These are phyloP conservation scores for Penicillium rolfsii DNA, from an alignment of 2,329 filamentous ascomycete species.

Conservation along the genomic window DNA sequence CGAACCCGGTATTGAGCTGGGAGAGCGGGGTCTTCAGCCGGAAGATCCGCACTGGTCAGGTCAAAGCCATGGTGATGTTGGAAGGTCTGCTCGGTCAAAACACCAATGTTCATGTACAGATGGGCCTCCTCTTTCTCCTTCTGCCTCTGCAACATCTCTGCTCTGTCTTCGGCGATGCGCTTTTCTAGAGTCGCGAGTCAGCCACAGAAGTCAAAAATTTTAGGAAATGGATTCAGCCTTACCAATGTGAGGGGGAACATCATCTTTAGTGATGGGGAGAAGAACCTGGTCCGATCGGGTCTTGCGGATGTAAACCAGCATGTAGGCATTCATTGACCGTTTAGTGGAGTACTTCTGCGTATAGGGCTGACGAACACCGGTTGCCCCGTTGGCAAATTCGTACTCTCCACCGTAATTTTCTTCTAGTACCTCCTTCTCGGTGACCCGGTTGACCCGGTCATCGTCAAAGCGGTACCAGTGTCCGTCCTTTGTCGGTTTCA, in stretches of 20 bases:
- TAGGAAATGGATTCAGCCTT: constrained; percentile 36
- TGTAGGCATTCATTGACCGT: constrained; percentile 86
- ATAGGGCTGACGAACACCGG: constrained; percentile 65
- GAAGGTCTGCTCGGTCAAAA: constrained; percentile 82
- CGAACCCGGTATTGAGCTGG: constrained; percentile 74
- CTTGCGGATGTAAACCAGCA: constrained; percentile 96
- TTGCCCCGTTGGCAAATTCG: constrained; percentile 59
- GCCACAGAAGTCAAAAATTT: not conserved
- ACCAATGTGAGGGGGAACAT: constrained; percentile 82
- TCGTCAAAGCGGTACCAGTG: constrained; percentile 98
- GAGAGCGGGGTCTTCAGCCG: constrained; percentile 66
- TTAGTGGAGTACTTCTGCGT: constrained; percentile 67
- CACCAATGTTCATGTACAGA: constrained; percentile 81
- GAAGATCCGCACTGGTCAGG: constrained; percentile 69
- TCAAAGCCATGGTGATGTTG: constrained; percentile 81
- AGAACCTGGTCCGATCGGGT: constrained; percentile 82
- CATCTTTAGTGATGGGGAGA: constrained; percentile 71
- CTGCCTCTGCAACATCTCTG: constrained; percentile 71
- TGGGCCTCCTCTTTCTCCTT: constrained; percentile 95
- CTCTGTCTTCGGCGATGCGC: constrained; percentile 80
- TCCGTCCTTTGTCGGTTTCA: constrained; percentile 91
- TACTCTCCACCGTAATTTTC: constrained; percentile 97
- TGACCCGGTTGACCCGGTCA: constrained; percentile 93
- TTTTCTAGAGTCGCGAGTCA: constrained; percentile 55
- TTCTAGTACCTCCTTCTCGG: constrained; percentile 85